phyloP scores from a whole-genome alignment of 345 rosid genomes.

The Hirschfeldia incana region DNA sequence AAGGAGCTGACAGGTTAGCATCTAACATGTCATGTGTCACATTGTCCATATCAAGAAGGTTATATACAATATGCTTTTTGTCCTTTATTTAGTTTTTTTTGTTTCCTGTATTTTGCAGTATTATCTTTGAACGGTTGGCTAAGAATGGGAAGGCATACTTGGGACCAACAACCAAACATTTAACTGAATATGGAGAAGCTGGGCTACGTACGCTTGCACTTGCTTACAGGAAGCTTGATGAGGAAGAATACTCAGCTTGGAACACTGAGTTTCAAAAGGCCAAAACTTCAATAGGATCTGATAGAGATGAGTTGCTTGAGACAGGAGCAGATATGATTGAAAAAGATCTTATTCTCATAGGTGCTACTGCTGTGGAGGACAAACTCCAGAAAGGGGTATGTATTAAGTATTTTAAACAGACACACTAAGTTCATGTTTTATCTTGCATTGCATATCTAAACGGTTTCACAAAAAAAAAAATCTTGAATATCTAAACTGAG shows the following conservation, averaged over 20 bases:
- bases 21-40: not conserved
- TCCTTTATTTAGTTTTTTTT: not conserved
- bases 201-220: slow-evolving; percentile 83
- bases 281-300: slow-evolving; percentile 63
- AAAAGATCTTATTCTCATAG: slow-evolving; percentile 63
- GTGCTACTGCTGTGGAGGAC: slow-evolving; percentile 81
- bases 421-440: not conserved
- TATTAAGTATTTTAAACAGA: not conserved
- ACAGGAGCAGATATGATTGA: slow-evolving; percentile 70
- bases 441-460: not conserved
- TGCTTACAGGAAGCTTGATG: slow-evolving; percentile 53
- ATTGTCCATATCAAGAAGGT: too few relatives aligned
- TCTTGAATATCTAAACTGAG: not conserved
- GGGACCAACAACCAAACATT: slow-evolving; percentile 53
- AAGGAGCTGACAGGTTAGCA: slow-evolving; percentile 82
- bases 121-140: slow-evolving; percentile 69
- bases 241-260: slow-evolving; percentile 56
- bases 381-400: slow-evolving; percentile 69
- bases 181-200: slow-evolving; percentile 63
- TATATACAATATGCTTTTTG: not conserved
- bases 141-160: slow-evolving; percentile 54
- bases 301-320: slow-evolving; percentile 68
- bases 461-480: too few relatives aligned
- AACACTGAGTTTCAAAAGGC: slow-evolving; percentile 55
- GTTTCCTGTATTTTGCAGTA: slow-evolving; percentile 42